A percentile compares a stretch with the other conserved stretches of the same genome.
Evolutionary conservation across 176 grass and related monocot species (phyloP).

Genomic region (Lolium rigidum): DNA sequence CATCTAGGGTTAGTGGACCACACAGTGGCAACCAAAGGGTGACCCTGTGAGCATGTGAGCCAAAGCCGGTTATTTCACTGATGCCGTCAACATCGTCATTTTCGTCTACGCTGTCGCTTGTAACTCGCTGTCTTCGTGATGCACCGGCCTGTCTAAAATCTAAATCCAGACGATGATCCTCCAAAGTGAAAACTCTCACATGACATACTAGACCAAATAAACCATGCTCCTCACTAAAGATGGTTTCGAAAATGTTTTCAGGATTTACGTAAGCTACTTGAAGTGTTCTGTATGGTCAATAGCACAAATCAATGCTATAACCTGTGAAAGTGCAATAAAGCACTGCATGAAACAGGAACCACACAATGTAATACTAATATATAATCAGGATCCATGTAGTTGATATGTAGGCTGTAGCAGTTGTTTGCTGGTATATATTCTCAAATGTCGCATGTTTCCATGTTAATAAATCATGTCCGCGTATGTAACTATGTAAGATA

Average conservation of each 20-base stretch:
- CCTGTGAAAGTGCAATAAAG: no score
- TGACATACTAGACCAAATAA: constrained; percentile 67
- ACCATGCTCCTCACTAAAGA: constrained; percentile 48
- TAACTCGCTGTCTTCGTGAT: constrained; percentile 43
- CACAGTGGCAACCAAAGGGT: constrained; percentile 62
- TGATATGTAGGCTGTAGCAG: constrained; percentile 6
- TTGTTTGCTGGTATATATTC: neutral
- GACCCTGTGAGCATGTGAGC: constrained; percentile 69
- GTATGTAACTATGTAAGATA: neutral
- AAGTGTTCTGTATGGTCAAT: neutral
- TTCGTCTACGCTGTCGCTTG: constrained; percentile 58
- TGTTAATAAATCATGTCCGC: neutral
- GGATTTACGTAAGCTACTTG: constrained; percentile 48
- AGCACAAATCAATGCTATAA: neutral
- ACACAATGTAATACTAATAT: neutral
- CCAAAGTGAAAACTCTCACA: constrained; percentile 63
- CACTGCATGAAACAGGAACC: neutral
- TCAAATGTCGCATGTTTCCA: neutral
- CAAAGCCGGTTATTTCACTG: constrained; percentile 43
- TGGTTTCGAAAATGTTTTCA: constrained; percentile 67
- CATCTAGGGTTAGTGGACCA: constrained; percentile 71
- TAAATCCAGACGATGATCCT: constrained; percentile 37
- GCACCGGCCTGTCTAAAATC: constrained; percentile 53
- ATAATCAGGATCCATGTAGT: constrained; percentile 1
- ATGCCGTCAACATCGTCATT: constrained; percentile 44